Evolutionary conservation across 345 rosid genomes (phyloP).

Genomic region (Corymbia maculata): DNA sequence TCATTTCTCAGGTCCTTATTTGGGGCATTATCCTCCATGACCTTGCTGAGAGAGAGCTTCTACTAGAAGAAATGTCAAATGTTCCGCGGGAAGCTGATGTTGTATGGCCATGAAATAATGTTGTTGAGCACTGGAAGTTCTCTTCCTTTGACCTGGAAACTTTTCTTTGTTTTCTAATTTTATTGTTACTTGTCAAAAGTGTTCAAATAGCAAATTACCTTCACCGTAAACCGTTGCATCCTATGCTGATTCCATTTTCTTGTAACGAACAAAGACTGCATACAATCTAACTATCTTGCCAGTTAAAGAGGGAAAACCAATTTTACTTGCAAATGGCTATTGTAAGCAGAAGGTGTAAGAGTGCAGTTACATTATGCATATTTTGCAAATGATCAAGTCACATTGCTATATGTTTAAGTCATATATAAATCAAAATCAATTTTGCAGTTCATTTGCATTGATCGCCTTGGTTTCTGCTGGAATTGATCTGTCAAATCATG

Average conservation of each 20-base stretch:
- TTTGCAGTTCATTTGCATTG: background rate
- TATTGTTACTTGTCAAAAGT: background rate
- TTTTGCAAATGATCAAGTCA: background rate
- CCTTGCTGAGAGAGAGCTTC: slow-evolving; percentile 11
- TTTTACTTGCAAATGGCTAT: background rate
- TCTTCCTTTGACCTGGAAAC: background rate
- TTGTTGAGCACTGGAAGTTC: background rate
- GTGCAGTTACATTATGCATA: rapidly evolving
- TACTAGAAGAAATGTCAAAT: background rate
- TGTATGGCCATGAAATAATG: background rate
- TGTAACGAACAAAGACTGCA: background rate
- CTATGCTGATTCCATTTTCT: rapidly evolving
- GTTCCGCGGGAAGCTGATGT: background rate
- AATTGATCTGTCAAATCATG: background rate
- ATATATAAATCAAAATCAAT: background rate
- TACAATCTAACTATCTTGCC: background rate
- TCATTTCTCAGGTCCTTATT: slow-evolving; percentile 32
- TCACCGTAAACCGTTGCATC: background rate
- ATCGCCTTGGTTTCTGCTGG: background rate
- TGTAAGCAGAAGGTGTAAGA: background rate
- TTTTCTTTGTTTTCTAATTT: background rate
- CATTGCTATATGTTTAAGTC: background rate
- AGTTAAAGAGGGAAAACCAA: background rate
- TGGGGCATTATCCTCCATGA: slow-evolving; percentile 46
- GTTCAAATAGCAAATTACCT: background rate